Base-by-base conservation (phyloP, 139 green algal species). In the Gonium pectorale region DNA sequence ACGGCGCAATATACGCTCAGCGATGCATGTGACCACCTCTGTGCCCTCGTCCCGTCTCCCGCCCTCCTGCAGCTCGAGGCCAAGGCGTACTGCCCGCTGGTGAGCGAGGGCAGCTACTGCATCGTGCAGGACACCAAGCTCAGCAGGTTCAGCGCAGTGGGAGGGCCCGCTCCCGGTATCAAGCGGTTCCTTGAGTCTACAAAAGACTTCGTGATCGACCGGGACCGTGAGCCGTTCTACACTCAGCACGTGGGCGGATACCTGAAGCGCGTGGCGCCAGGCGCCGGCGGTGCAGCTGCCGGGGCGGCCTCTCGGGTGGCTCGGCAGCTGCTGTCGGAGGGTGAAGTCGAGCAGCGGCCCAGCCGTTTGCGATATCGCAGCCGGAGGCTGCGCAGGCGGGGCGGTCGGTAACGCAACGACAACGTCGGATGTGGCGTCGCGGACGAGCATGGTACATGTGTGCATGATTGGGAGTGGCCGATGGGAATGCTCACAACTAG, bases 51-150 rank as follows among this genome's bases (percentile, higher is more conserved):
- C 43, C 40, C 19, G n/a, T 19, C 66, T 37, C 46, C 3, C 51
- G 9, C 44, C 7, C 38, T 26, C 56, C 29, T 31, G 17, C 77
- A 85, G 72, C 24, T 74, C 27, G 88, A 91, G 79, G 62, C 80
- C 24, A 29, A 60, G 5, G 27, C 62, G 2, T 92, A 90, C 81
- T 92, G 89, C 81, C 71, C 66, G 0, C 44, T 92, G 35, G 89
- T 92, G 7, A 88, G 66, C 29, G 21, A 77, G n/a, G 79, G 72
- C 49, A 75, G 40, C 44, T 92, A 92, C 71, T 92, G 89, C 78
- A 85, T 92, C 26, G 67, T 92, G 21, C 35, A 83, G 54, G 88
- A 92, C 77, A 92, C 88, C 69, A 92, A 92, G 81, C 85, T 92
- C 24, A 69, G 37, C 22, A 73, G 88, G 24, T 92, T 79, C 64